These are phyloP conservation scores for Acer yangbiense DNA, from an alignment of 345 rosid species.

Conservation along the genomic window DNA sequence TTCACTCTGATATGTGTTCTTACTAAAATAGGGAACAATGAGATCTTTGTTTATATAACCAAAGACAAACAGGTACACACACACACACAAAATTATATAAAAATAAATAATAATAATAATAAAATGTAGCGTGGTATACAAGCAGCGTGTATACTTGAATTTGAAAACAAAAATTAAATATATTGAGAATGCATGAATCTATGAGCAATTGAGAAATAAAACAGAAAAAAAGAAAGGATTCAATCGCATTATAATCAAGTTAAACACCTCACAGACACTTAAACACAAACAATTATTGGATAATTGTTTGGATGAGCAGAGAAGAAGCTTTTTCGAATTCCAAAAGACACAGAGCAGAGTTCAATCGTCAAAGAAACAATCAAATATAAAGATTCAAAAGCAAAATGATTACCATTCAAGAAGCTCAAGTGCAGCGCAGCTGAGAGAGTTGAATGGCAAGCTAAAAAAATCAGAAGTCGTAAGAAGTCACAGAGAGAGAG, in stretches of 20 bases:
- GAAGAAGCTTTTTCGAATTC: neutral
- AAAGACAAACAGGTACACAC: neutral
- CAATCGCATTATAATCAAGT: neutral
- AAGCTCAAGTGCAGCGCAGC: slow-evolving; percentile 1
- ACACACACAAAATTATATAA: neutral
- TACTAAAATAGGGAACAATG: neutral
- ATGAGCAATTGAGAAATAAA: too few relatives aligned
- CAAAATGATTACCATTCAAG: neutral
- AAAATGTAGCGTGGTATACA: neutral
- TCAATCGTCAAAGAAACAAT: neutral
- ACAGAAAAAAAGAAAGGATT: neutral
- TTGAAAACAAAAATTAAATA: neutral
- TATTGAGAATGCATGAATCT: neutral
- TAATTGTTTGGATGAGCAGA: neutral
- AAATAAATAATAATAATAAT: too few relatives aligned
- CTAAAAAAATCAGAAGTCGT: neutral
- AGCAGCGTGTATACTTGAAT: neutral
- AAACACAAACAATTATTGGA: neutral
- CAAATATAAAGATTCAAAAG: neutral
- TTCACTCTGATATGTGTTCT: neutral
- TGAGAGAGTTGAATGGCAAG: slow-evolving; percentile 4
- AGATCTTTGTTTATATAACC: neutral
- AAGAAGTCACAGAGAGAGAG: slow-evolving; percentile 6
- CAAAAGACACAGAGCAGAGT: neutral
- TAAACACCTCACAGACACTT: neutral